Evolutionary conservation across 371 early-diverging fungal species (phyloP).

Genomic region (Mucor irregularis): DNA sequence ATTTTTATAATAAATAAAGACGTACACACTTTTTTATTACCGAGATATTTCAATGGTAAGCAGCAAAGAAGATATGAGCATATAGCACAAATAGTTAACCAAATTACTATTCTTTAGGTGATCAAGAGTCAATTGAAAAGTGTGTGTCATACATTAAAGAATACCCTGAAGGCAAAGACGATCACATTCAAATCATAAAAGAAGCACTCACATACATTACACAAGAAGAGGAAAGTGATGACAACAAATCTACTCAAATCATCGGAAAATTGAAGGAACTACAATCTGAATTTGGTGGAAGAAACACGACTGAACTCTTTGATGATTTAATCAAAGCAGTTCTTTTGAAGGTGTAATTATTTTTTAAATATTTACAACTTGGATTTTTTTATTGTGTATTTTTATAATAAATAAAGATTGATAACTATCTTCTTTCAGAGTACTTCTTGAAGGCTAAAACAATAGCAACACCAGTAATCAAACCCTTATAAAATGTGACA

Average conservation of each 20-base stretch:
- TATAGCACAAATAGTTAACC: not conserved
- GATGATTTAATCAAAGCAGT: not conserved
- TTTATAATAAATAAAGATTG: not conserved
- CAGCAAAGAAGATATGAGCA: not conserved
- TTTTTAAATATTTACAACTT: not conserved
- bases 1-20: no score
- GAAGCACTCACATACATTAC: not conserved
- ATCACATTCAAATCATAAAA: not conserved
- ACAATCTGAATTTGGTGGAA: not conserved
- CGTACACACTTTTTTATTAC: slow-evolving; percentile 23
- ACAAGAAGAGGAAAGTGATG: not conserved
- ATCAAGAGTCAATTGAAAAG: not conserved
- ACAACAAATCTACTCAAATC: not conserved
- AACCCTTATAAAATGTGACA: slow-evolving; percentile 41
- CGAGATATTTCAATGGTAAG: slow-evolving; percentile 16
- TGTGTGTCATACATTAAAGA: not conserved
- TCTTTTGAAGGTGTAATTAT: no score
- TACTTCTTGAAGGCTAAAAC: slow-evolving; percentile 22
- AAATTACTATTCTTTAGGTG: not conserved
- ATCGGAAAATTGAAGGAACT: not conserved
- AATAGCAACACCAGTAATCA: slow-evolving; percentile 21
- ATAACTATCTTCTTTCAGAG: not conserved
- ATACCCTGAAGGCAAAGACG: not conserved
- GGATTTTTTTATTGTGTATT: no score
- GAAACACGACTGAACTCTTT: not conserved